Conservation (phyloP, 202 grass and related monocot species). For the Carex arenaria region DNA sequence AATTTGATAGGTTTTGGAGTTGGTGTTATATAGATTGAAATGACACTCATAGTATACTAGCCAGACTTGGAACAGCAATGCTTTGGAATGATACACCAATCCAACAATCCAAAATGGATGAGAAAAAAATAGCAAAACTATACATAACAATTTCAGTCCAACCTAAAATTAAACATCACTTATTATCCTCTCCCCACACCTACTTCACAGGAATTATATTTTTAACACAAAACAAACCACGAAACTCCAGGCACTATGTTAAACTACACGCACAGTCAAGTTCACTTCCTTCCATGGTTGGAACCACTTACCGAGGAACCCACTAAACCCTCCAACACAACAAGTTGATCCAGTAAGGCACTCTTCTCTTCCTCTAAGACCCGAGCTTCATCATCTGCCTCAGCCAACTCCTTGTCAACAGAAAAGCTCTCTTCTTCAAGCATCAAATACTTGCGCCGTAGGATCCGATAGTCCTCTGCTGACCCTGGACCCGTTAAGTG, state of each 20-base stretch:
- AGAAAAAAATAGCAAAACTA: neutral
- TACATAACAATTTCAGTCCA: neutral
- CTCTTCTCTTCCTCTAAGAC: constrained; percentile 59
- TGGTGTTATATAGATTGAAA: too few relatives aligned
- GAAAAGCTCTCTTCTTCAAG: constrained; percentile 82
- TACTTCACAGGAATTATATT: neutral
- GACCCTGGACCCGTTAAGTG: constrained; percentile 54
- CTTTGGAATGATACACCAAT: neutral
- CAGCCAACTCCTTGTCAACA: constrained; percentile 51
- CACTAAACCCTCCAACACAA: constrained; percentile 90
- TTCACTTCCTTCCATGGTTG: constrained; percentile 11
- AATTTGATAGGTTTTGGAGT: too few relatives aligned
- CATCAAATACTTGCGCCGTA: constrained; percentile 70
- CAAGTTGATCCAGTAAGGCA: constrained; percentile 80
- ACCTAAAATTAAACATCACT: neutral
- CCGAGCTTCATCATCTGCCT: constrained; percentile 48
- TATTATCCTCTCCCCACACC: neutral
- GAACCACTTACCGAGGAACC: constrained; percentile 24
- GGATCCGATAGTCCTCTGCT: constrained; percentile 49
- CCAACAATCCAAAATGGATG: neutral
- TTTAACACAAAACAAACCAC: neutral
- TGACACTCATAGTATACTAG: too few relatives aligned
- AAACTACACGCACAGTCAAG: neutral
- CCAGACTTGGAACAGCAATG: neutral
- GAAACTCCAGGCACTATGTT: neutral